phyloP scores from a whole-genome alignment of 495 filamentous ascomycete species.

The Pyrenula massariospora region DNA sequence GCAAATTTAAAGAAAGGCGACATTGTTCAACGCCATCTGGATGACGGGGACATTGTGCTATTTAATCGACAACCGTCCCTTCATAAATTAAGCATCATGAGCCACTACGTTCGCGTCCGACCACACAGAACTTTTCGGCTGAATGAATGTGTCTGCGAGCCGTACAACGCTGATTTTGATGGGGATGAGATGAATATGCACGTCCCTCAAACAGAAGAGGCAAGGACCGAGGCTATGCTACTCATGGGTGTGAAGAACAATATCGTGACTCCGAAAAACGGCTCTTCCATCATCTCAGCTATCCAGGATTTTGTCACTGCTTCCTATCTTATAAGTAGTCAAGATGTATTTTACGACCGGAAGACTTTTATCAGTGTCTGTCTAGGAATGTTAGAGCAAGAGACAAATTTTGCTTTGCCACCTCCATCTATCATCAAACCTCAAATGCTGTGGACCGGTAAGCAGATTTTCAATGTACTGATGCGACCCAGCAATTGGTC shows the following conservation, averaged over 20 bases:
- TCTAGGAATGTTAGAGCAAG: constrained; percentile 82
- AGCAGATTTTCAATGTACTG: constrained; percentile 90
- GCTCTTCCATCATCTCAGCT: constrained; percentile 94
- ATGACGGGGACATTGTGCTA: constrained; percentile 91
- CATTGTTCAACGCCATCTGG: constrained; percentile 84
- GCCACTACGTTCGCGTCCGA: constrained; percentile 82
- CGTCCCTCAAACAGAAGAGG: constrained; percentile 96
- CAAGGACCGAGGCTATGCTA: constrained; percentile 85
- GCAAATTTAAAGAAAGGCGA: constrained; percentile 69
- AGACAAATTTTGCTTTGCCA: constrained; percentile 71
- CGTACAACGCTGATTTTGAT: constrained; percentile 99
- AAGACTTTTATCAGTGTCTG: constrained; percentile 78
- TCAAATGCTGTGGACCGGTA: constrained; percentile 87
- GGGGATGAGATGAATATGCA: constrained; percentile 99
- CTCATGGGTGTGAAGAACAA: constrained; percentile 99
- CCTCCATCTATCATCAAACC: constrained; percentile 79
- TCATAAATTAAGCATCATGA: constrained; percentile 96
- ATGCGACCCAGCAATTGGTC: constrained; percentile 82
- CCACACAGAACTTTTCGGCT: constrained; percentile 94
- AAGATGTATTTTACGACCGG: constrained; percentile 85
- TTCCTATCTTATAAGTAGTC: constrained; percentile 80
- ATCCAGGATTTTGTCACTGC: constrained; percentile 99
- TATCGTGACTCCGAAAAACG: constrained; percentile 88
- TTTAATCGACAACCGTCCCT: constrained; percentile 98
- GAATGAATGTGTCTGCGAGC: constrained; percentile 96